Evolutionary conservation across 192 early-diverging fungal genomes (phyloP).

Genomic region (Backusella luteola): DNA sequence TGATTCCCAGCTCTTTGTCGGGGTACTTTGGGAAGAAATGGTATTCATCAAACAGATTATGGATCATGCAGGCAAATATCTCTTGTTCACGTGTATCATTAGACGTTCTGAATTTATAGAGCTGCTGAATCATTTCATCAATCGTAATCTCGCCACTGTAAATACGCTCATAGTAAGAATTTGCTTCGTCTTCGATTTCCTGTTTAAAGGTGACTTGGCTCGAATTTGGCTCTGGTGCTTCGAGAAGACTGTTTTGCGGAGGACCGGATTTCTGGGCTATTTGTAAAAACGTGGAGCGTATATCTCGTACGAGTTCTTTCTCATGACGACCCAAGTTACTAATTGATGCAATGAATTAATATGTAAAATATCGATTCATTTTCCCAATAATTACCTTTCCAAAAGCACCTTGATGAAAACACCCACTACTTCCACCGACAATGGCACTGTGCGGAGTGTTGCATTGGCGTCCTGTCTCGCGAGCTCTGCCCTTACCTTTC

Average conservation of each 20-base stretch:
- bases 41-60: conserved; percentile 95
- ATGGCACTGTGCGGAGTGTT: conserved; percentile 41
- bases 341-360: background rate
- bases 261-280: conserved; percentile 37
- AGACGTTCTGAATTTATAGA: conserved; percentile 81
- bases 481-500: conserved; percentile 56
- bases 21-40: conserved; percentile 94
- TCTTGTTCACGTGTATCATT: conserved; percentile 72
- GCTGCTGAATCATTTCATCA: conserved; percentile 78
- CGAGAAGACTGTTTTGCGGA: conserved; percentile 5
- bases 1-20: conserved; percentile 86
- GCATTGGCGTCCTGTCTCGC: conserved; percentile 42
- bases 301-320: conserved; percentile 15
- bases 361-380: background rate
- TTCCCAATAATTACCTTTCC: conserved; percentile 38
- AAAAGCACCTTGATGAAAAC: conserved; percentile 67
- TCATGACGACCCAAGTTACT: conserved; percentile 4
- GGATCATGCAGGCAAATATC: conserved; percentile 86
- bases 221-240: background rate
- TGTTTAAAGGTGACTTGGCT: conserved; percentile 51
- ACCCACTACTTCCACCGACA: conserved; percentile 65
- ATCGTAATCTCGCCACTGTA: conserved; percentile 81
- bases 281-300: conserved; percentile 12
- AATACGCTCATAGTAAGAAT: conserved; percentile 72
- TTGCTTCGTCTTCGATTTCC: conserved; percentile 77